phyloP scores from a whole-genome alignment of 768 basidiomycete genomes.

The Russula dissimulans region DNA sequence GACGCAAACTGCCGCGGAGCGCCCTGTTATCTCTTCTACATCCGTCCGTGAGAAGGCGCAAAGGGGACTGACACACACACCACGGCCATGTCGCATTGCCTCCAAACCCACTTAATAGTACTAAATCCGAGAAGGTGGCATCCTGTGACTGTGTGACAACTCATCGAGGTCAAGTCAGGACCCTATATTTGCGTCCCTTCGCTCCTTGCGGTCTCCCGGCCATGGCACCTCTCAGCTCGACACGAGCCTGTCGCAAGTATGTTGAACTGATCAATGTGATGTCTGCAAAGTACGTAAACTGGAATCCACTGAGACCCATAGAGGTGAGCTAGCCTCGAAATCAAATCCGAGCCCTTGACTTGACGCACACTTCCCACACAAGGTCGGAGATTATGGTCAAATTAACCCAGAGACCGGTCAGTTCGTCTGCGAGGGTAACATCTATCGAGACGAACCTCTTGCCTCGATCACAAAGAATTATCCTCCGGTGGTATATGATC shows the following conservation, averaged over 20 bases:
- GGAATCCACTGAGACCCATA: constrained; percentile 2
- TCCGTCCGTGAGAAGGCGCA: no score
- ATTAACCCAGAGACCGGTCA: constrained; percentile 5
- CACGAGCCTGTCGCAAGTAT: constrained; percentile 6
- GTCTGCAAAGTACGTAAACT: constrained; percentile 7
- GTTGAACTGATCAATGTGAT: constrained; percentile 4
- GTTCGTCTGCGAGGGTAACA: constrained; percentile 11
- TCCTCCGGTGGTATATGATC: constrained; percentile 1
- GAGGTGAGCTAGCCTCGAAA: background rate
- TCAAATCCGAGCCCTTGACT: background rate
- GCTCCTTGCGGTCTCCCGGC: no score
- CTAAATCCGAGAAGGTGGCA: no score
- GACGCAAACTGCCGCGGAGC: no score
- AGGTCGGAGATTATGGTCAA: constrained; percentile 10
- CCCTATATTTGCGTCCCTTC: no score
- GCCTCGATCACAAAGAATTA: constrained; percentile 4
- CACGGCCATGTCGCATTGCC: no score
- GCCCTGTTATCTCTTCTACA: no score
- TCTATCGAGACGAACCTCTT: constrained; percentile 11
- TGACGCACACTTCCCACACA: constrained; percentile 3
- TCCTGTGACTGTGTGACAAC: no score
- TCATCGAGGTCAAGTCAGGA: no score
- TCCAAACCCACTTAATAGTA: no score
- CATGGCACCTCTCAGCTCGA: background rate
- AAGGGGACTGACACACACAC: no score